Evolutionary conservation across 148 eudicot genomes (phyloP).

Genomic region (Rhododendron griersonianum): DNA sequence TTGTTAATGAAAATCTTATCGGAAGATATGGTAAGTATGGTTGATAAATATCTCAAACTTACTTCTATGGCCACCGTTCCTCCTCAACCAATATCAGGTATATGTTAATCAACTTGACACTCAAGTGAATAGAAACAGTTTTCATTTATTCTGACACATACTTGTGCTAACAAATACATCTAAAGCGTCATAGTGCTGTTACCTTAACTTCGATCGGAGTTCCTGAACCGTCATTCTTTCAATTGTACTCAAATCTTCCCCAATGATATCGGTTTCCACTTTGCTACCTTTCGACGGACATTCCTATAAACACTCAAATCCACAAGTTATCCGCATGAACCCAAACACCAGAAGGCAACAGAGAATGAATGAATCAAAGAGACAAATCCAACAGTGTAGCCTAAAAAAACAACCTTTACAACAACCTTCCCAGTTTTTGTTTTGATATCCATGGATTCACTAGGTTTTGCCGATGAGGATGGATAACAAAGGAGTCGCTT

Average conservation of each 20-base stretch:
- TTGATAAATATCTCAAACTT: background rate
- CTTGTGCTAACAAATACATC: background rate
- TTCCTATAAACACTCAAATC: constrained; percentile 23
- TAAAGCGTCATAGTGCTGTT: background rate
- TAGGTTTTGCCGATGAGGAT: constrained; percentile 5
- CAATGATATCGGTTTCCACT: constrained; percentile 20
- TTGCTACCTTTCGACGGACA: constrained; percentile 13
- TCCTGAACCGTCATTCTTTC: constrained; percentile 60
- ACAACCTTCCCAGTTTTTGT: constrained; percentile 18
- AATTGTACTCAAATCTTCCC: constrained; percentile 25
- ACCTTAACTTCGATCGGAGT: constrained; percentile 63
- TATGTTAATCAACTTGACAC: background rate
- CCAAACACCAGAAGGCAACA: background rate
- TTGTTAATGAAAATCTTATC: background rate
- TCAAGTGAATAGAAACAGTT: background rate
- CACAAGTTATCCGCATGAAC: background rate
- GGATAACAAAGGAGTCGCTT: constrained; percentile 16
- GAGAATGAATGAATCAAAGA: background rate
- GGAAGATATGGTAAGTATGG: too few relatives aligned
- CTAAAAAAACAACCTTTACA: constrained; percentile 12
- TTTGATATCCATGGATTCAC: constrained; percentile 13
- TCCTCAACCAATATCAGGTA: background rate
- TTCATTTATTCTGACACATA: background rate
- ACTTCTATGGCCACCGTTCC: background rate
- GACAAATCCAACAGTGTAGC: background rate